Evolutionary conservation across 2,329 filamentous ascomycete species (phyloP), one percentile per base, ranked within the genome.

Genomic region (Monilinia aucupariae): DNA sequence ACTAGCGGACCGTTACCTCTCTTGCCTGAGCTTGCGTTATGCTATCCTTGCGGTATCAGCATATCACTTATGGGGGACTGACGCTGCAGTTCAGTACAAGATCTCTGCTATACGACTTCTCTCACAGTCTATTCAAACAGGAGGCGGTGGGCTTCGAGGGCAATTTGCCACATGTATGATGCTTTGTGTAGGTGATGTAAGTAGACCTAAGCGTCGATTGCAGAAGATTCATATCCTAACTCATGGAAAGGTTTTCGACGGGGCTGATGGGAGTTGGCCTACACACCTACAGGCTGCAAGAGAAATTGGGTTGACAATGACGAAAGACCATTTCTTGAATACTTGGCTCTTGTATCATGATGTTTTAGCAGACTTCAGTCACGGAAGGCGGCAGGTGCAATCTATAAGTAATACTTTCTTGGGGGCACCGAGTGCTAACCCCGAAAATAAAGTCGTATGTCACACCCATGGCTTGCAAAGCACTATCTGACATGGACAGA

Each of bases 311-410:
- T 45, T 45, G 10, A 37, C 67, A 71, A 34, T 68, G 72, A 48
- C 64, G 64, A 50, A 63, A 74, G n/a, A 65, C 32, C 69, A 71
- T 20, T 81, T 80, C 65, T 66, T 80, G 20, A 74, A 75, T 45
- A 78, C 77, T 1, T 81, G 78, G 79, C 78, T 80, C 49, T 71
- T 78, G 8, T 80, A 81, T 62, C 78, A 81, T 60, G 76, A 80
- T 59, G 75, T 79, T 17, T 71, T 81, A 6, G 78, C 77, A 32
- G 74, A 74, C 12, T 80, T 80, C 62, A 79, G 75, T 22, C 74
- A 77, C 79, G 77, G 37, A 12, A 51, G 34, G 25, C 17, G 45
- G 25, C 45, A 43, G 34, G 51, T 25, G 22, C 22, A 52, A 32
- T 30, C 12, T 25, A 22, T 52, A 15, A 41, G 32, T 27, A 51